Evolutionary conservation across 495 filamentous ascomycete genomes (phyloP), one percentile per base, ranked within the genome.

Genomic region (Aspergillus panamensis): DNA sequence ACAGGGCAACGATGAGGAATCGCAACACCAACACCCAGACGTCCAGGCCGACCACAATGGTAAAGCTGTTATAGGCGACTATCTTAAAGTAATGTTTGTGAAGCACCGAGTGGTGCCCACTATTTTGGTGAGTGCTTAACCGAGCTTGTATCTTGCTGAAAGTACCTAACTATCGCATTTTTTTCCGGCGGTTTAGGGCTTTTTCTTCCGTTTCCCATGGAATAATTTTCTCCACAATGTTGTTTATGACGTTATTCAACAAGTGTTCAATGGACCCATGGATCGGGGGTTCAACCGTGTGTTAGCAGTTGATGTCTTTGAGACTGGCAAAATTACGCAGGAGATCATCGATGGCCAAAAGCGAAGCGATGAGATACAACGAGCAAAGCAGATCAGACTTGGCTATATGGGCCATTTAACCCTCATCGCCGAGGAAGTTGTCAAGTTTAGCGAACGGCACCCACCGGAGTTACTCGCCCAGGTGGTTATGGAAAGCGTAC

Each of bases 161-260:
- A 7, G 6, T 54, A 31, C 13, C 44, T 57, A 55, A 66, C 17
- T 47, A 51, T 33, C 37, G 30, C 39, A 37, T 51, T 32, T 29
- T 48, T 35, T 47, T n/a, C n/a, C 39, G 51, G 42, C 35, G 39
- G 48, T 65, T 2, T 57, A 91, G 89, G 87, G 87, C 55, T 97
- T 98, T 77, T 99, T 99, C 77, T 99, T 97, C 80, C 86, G 85
- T 53, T 97, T 97, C 70, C 95, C 94, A 4, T 99, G 94, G 94
- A 99, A 99, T 68, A 99, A 99, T 71, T 99, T 99, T 67, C 83
- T 99, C 20, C 94, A 99, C 71, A 99, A 99, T 73, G 94, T 99
- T 43, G 94, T 99, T 21, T 99, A 99, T 70, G 94, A 99, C 69
- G 92, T 99, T 60, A 88, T 99, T 12, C 94, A 99, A 70, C 94